These are phyloP conservation scores for Paragyromitra xinjiangensis DNA, from an alignment of 495 filamentous ascomycete genomes.

Conservation along the genomic window DNA sequence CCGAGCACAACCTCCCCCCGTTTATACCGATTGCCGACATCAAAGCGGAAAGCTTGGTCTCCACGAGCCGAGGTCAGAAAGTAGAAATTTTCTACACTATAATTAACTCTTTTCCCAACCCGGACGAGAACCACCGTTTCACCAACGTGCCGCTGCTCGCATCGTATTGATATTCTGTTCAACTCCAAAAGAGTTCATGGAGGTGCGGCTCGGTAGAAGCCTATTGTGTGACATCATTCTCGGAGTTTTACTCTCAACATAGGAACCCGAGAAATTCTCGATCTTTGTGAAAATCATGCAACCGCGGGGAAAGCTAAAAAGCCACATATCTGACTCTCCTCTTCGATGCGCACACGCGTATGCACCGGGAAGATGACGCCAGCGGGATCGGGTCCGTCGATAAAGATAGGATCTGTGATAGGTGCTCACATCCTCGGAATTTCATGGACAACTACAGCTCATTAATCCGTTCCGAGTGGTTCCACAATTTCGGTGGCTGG, in stretches of 20 bases:
- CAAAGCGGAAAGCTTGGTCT: constrained; percentile 45
- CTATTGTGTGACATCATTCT: constrained; percentile 29
- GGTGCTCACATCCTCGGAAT: constrained; percentile 20
- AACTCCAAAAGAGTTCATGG: constrained; percentile 3
- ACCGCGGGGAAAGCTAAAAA: constrained; percentile 29
- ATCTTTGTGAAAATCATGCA: constrained; percentile 9
- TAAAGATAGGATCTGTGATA: constrained; percentile 47
- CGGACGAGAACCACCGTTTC: background rate
- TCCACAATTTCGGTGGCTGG: constrained; percentile 18
- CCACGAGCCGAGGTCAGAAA: constrained; percentile 2
- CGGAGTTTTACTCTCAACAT: constrained; percentile 11
- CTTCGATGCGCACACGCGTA: constrained; percentile 1
- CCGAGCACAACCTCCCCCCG: background rate
- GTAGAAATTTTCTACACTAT: constrained; percentile 6
- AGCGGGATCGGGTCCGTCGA: constrained; percentile 24
- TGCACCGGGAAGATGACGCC: constrained; percentile 35
- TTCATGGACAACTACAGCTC: constrained; percentile 27
- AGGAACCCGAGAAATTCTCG: constrained; percentile 4
- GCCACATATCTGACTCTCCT: constrained; percentile 15
- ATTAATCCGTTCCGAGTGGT: constrained; percentile 10
- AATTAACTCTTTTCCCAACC: constrained; percentile 23
- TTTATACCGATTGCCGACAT: constrained; percentile 24
- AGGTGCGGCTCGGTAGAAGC: constrained; percentile 37
- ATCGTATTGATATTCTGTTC: background rate
- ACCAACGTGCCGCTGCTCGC: constrained; percentile 2